A percentile compares a stretch with the other conserved stretches of the same genome.
Evolutionary conservation across 2,329 filamentous ascomycete genomes (phyloP).

Genomic region (Trichoderma sp.): DNA sequence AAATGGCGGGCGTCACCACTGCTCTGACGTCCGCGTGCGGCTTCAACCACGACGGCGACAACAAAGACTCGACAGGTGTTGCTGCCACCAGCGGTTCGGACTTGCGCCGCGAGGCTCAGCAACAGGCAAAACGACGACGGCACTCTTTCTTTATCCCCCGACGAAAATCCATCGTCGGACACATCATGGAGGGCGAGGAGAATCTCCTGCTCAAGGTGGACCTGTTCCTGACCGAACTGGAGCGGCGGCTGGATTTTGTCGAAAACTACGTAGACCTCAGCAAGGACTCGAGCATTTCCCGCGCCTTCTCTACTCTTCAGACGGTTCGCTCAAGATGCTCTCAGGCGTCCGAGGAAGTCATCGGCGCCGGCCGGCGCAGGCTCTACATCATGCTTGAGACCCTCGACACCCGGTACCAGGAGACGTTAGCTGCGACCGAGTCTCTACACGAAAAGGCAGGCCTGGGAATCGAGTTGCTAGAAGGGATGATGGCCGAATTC

Average conservation of each 20-base stretch:
- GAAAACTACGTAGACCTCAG: constrained; percentile 84
- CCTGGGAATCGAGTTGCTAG: constrained; percentile 82
- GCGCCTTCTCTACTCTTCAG: constrained; percentile 82
- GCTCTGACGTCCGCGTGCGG: constrained; percentile 43
- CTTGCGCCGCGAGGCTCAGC: constrained; percentile 34
- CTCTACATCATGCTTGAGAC: constrained; percentile 91
- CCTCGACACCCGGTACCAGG: constrained; percentile 82
- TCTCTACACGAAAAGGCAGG: constrained; percentile 90
- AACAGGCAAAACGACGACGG: constrained; percentile 47
- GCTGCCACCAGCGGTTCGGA: constrained; percentile 47
- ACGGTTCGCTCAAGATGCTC: constrained; percentile 87
- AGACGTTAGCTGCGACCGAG: constrained; percentile 79
- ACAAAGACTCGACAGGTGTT: constrained; percentile 37
- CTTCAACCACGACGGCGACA: constrained; percentile 35
- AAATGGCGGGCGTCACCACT: constrained; percentile 44
- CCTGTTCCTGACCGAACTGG: constrained; percentile 80
- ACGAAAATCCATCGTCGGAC: constrained; percentile 60
- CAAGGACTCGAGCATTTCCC: constrained; percentile 79
- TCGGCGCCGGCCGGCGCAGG: constrained; percentile 81
- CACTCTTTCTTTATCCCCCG: constrained; percentile 61
- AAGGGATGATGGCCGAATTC: constrained; percentile 81
- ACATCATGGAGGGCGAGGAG: constrained; percentile 65
- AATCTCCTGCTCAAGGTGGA: constrained; percentile 68
- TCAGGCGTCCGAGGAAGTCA: constrained; percentile 83
- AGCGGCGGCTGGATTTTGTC: constrained; percentile 81